These are phyloP conservation scores for Phytophthora parvispora DNA, from an alignment of 352 stramenopile genomes.

Conservation along the genomic window DNA sequence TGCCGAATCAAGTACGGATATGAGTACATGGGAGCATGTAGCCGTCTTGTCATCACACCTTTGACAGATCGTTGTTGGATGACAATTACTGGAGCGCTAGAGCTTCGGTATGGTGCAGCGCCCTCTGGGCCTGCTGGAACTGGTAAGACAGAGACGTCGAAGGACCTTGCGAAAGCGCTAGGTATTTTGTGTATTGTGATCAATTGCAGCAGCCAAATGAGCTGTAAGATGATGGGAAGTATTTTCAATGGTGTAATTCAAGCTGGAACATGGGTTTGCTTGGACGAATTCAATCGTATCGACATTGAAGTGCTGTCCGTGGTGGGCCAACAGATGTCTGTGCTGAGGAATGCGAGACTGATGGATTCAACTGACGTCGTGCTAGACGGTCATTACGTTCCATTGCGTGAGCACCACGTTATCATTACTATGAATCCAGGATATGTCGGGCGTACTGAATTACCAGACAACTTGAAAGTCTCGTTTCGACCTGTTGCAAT, in stretches of 20 bases:
- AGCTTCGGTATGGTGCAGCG: conserved; percentile 89
- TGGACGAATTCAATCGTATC: conserved; percentile 94
- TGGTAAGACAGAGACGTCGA: conserved; percentile 96
- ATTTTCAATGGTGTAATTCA: conserved; percentile 89
- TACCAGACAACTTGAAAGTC: conserved; percentile 89
- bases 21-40: conserved; percentile 94
- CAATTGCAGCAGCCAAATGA: conserved; percentile 98
- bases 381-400: conserved; percentile 67
- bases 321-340: conserved; percentile 88
- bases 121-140: conserved; percentile 92
- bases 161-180: conserved; percentile 94
- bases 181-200: conserved; percentile 96
- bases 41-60: conserved; percentile 94
- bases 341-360: conserved; percentile 65
- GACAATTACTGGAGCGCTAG: conserved; percentile 92
- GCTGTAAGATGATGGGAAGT: conserved; percentile 90
- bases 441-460: conserved; percentile 81
- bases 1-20: conserved; percentile 89
- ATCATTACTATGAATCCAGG: conserved; percentile 93
- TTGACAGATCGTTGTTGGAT: conserved; percentile 96
- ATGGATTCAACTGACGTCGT: conserved; percentile 41
- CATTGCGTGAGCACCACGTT: conserved; percentile 77
- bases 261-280: conserved; percentile 83
- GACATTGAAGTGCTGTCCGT: conserved; percentile 91
- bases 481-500: conserved; percentile 90